These are phyloP conservation scores for Heterococcus sp. DNA, from an alignment of 108 stramenopile genomes.

Conservation along the genomic window DNA sequence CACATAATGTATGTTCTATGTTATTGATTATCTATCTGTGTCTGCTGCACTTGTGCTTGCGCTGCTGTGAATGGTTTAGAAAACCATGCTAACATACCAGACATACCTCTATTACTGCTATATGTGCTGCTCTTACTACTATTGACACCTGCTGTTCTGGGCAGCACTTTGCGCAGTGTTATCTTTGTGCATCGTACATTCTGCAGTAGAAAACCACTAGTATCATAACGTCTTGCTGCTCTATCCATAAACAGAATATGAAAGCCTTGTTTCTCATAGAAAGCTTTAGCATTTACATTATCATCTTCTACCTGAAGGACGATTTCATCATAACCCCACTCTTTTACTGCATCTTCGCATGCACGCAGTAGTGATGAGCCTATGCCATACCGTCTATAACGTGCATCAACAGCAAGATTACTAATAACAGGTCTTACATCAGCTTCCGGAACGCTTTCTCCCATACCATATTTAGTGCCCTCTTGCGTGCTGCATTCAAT, in stretches of 20 bases:
- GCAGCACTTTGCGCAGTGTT: constrained; percentile 28
- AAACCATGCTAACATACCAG: too few species aligned
- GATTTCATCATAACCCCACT: constrained; percentile 27
- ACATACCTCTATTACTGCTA: too few species aligned
- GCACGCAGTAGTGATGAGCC: constrained; percentile 32
- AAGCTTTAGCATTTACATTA: constrained; percentile 10
- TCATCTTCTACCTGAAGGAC: constrained; percentile 44
- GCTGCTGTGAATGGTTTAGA: too few species aligned
- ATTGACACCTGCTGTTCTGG: too few species aligned
- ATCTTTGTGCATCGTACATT: constrained; percentile 35
- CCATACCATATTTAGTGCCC: constrained; percentile 39
- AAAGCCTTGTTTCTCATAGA: constrained; percentile 17
- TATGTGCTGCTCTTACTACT: too few species aligned
- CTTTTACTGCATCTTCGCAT: constrained; percentile 25
- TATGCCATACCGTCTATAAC: constrained; percentile 13
- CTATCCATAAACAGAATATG: constrained; percentile 17
- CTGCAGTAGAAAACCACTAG: constrained; percentile 33
- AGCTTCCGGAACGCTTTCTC: constrained; percentile 1
- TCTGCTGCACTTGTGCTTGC: too few species aligned
- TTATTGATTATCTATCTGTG: too few species aligned
- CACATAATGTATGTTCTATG: too few species aligned
- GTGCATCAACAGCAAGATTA: constrained; percentile 18
- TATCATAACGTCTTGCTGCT: constrained; percentile 31
- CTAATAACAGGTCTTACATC: constrained; percentile 37
- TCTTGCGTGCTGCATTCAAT: constrained; percentile 10